Conservation (phyloP, 1,284 basidiomycete genomes). For the Afroboletus lepidellus region DNA sequence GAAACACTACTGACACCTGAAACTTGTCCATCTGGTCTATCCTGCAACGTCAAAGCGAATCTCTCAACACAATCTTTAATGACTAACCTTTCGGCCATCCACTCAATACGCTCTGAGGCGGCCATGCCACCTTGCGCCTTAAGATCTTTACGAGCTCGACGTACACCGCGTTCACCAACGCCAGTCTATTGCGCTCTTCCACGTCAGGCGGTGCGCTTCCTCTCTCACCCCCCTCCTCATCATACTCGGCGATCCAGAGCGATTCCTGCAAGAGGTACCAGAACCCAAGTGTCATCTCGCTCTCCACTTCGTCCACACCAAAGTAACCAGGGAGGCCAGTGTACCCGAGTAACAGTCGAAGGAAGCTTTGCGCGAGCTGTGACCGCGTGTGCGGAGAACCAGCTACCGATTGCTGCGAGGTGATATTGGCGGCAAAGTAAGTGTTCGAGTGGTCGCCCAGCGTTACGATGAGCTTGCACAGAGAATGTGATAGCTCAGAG, state of each 20-base stretch:
- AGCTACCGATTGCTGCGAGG: conserved; percentile 38
- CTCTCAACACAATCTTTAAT: background rate
- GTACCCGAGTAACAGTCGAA: conserved; percentile 70
- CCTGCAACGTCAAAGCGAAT: conserved; percentile 14
- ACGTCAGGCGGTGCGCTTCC: conserved; percentile 31
- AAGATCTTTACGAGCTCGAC: conserved; percentile 71
- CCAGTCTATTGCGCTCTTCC: conserved; percentile 45
- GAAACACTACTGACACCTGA: conserved; percentile 53
- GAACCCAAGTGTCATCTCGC: conserved; percentile 81
- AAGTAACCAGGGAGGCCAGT: conserved; percentile 76
- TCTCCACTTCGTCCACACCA: conserved; percentile 80
- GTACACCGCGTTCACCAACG: conserved; percentile 75
- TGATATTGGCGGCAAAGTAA: conserved; percentile 74
- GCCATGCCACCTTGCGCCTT: conserved; percentile 75
- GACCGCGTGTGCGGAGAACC: conserved; percentile 34
- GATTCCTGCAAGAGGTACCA: conserved; percentile 90
- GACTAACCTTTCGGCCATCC: conserved; percentile 69
- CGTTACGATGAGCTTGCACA: conserved; percentile 77
- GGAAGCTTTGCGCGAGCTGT: conserved; percentile 66
- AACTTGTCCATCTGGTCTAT: conserved; percentile 76
- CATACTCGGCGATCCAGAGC: conserved; percentile 73
- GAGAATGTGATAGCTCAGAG: conserved; percentile 57
- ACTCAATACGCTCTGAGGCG: conserved; percentile 40
- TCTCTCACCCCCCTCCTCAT: conserved; percentile 44
- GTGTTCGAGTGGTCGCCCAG: conserved; percentile 82